Conservation (phyloP, 2,329 filamentous ascomycete genomes). For the Ophiostoma sp. region DNA sequence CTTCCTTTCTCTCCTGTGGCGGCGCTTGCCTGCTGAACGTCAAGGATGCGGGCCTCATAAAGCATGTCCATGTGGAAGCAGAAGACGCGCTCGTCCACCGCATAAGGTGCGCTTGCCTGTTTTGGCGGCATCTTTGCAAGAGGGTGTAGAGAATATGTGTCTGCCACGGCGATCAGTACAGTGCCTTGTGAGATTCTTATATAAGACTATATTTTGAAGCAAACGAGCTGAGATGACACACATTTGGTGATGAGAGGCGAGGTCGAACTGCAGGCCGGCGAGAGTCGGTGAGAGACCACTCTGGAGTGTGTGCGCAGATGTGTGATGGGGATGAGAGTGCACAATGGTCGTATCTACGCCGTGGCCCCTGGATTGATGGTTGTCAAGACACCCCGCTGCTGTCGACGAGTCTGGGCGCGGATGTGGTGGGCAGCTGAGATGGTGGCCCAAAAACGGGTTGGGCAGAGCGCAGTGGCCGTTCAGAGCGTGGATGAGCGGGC, state of each 20-base stretch:
- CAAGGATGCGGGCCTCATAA: constrained; percentile 94
- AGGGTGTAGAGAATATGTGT: background rate
- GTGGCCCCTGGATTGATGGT: background rate
- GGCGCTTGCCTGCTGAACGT: constrained; percentile 63
- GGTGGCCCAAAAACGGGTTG: background rate
- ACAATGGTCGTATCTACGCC: background rate
- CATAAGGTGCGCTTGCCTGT: constrained; percentile 45
- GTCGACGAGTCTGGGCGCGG: background rate
- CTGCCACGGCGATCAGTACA: background rate
- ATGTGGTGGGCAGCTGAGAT: background rate
- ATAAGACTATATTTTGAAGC: background rate
- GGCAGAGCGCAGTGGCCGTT: background rate
- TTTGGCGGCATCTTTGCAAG: constrained; percentile 30
- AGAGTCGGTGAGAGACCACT: background rate
- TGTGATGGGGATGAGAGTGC: background rate
- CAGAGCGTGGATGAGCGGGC: background rate
- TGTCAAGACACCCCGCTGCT: background rate
- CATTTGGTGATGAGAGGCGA: background rate
- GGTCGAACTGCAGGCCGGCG: background rate
- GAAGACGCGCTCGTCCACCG: constrained; percentile 86
- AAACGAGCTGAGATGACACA: background rate
- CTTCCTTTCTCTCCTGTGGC: constrained; percentile 34
- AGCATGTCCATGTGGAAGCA: constrained; percentile 97
- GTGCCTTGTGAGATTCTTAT: background rate
- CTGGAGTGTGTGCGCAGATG: background rate